Conservation (phyloP, 176 grass and related monocot species). For the Alloteropsis semialata region DNA sequence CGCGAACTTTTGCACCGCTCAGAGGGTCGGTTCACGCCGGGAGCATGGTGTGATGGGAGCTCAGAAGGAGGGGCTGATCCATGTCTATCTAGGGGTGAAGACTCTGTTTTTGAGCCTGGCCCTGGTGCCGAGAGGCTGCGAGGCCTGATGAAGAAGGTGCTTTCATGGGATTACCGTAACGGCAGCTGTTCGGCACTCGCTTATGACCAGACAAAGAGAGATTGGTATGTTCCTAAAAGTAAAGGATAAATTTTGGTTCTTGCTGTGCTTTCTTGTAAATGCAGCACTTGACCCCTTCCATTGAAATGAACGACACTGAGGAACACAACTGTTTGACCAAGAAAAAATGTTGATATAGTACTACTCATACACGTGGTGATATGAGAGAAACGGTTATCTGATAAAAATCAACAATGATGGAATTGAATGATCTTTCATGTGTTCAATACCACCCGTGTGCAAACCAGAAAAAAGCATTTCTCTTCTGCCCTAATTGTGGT, state of each 20-base stretch:
- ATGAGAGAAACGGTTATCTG: neutral
- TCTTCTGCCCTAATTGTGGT: neutral
- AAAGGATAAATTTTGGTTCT: constrained; percentile 19
- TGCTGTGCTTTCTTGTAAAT: constrained; percentile 31
- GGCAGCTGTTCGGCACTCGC: constrained; percentile 68
- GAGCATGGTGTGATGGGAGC: constrained; percentile 71
- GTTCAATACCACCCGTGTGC: neutral
- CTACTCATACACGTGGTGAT: neutral
- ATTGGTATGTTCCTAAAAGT: constrained; percentile 55
- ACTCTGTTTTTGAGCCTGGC: constrained; percentile 55
- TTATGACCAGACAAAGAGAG: constrained; percentile 84
- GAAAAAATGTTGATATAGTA: constrained; percentile 3
- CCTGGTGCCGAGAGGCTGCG: constrained; percentile 69
- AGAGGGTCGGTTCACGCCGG: constrained; percentile 60
- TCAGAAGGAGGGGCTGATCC: constrained; percentile 51
- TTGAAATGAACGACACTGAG: constrained; percentile 28
- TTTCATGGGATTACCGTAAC: constrained; percentile 66
- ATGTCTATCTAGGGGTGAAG: constrained; percentile 59
- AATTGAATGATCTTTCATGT: neutral
- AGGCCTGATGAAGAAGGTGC: constrained; percentile 58
- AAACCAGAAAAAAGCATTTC: neutral
- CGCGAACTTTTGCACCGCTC: constrained; percentile 65
- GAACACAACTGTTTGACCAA: constrained; percentile 30
- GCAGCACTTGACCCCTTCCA: constrained; percentile 25
- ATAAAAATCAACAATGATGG: neutral